These are phyloP conservation scores for Podaxis sp. DNA, from an alignment of 768 basidiomycete genomes.

Conservation along the genomic window DNA sequence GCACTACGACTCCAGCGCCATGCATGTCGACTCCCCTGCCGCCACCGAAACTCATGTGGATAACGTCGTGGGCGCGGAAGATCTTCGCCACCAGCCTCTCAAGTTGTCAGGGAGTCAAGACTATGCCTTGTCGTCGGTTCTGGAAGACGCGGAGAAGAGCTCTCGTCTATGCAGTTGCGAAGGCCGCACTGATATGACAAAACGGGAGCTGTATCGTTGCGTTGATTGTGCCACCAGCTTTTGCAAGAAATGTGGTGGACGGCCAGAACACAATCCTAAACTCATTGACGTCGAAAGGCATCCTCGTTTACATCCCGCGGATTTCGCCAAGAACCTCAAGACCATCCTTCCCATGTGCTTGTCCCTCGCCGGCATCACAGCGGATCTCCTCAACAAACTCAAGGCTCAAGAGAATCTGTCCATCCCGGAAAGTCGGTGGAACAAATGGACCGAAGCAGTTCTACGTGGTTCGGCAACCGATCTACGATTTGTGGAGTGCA, in stretches of 20 bases:
- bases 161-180: slow-evolving; percentile 89
- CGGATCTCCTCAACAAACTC: slow-evolving; percentile 50
- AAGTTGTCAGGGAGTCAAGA: slow-evolving; percentile 60
- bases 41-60: slow-evolving; percentile 33
- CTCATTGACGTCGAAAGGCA: slow-evolving; percentile 49
- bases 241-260: slow-evolving; percentile 85
- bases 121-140: slow-evolving; percentile 49
- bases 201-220: slow-evolving; percentile 64
- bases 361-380: slow-evolving; percentile 48
- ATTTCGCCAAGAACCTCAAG: slow-evolving; percentile 78
- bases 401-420: slow-evolving; percentile 34
- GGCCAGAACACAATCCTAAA: slow-evolving; percentile 81
- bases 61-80: slow-evolving; percentile 38
- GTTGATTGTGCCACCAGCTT: slow-evolving; percentile 74
- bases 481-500: slow-evolving; percentile 80
- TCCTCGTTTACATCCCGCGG: slow-evolving; percentile 66
- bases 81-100: slow-evolving; percentile 59
- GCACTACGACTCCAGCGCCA: slow-evolving; percentile 31
- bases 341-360: slow-evolving; percentile 86
- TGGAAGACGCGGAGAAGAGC: slow-evolving; percentile 65
- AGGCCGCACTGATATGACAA: slow-evolving; percentile 77
- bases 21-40: slow-evolving; percentile 35
- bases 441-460: slow-evolving; percentile 66
- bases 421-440: slow-evolving; percentile 62
- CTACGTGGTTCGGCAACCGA: slow-evolving; percentile 56